phyloP scores from a whole-genome alignment of 106 monocot genomes.

The Gastrodia elata region DNA sequence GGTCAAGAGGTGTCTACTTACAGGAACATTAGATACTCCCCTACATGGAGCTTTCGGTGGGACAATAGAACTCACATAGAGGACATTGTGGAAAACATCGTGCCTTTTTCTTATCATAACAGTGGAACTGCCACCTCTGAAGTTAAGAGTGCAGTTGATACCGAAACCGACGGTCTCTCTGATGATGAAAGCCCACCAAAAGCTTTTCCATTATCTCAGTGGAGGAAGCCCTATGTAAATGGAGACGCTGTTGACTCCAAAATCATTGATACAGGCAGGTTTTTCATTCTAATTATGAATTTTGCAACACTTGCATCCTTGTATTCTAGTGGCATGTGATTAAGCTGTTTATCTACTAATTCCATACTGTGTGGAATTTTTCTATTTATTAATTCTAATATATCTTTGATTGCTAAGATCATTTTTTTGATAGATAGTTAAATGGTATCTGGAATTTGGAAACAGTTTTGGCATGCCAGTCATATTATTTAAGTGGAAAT shows the following conservation, averaged over 20 bases:
- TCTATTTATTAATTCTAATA: background rate
- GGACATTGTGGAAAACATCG: constrained; percentile 48
- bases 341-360: background rate
- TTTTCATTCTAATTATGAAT: background rate
- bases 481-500: background rate
- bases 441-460: background rate
- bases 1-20: constrained; percentile 39
- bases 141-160: constrained; percentile 37
- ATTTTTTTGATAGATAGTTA: background rate
- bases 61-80: constrained; percentile 93
- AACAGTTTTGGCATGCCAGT: background rate
- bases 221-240: constrained; percentile 6
- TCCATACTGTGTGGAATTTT: background rate
- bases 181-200: constrained; percentile 13
- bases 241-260: constrained; percentile 8
- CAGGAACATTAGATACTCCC: constrained; percentile 65
- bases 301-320: background rate
- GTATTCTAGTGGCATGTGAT: background rate
- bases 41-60: constrained; percentile 94
- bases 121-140: constrained; percentile 41
- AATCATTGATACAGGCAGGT: constrained; percentile 9
- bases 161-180: constrained; percentile 38
- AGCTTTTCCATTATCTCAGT: background rate
- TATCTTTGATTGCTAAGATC: background rate
- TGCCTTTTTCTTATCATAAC: constrained; percentile 34